These are phyloP conservation scores for Spinacia oleracea DNA, from an alignment of 179 eudicot species.

Conservation along the genomic window DNA sequence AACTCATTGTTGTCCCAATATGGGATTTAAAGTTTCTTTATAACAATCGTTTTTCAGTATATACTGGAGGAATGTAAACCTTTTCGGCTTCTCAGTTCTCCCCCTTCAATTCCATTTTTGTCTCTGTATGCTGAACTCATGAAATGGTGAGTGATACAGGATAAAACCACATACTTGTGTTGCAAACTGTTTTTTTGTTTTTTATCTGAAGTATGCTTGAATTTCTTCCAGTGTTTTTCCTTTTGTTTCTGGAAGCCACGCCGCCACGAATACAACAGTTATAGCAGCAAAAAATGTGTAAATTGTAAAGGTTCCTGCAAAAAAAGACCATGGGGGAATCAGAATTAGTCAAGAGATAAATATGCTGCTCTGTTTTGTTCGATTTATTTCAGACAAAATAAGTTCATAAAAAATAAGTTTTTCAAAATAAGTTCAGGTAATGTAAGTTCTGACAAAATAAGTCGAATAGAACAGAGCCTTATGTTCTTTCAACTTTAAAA, in stretches of 20 bases:
- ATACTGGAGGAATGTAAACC: background rate
- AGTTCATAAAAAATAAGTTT: no score
- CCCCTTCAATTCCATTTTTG: background rate
- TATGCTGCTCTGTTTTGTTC: no score
- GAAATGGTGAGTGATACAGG: background rate
- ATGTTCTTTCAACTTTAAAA: no score
- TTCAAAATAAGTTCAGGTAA: no score
- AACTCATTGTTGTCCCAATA: background rate
- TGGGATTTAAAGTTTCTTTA: background rate
- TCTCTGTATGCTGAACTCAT: constrained; percentile 24
- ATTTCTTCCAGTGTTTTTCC: constrained; percentile 49
- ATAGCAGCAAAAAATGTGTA: constrained; percentile 36
- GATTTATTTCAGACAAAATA: no score
- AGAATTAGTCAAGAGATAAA: background rate
- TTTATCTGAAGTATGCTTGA: constrained; percentile 46
- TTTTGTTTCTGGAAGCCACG: constrained; percentile 52
- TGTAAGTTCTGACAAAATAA: no score
- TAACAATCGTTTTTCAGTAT: constrained; percentile 10
- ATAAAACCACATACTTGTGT: constrained; percentile 11
- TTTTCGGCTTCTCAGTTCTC: no score
- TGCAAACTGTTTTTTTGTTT: constrained; percentile 23
- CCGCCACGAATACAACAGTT: constrained; percentile 35
- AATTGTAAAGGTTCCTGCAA: constrained; percentile 42
- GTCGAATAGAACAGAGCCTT: no score
- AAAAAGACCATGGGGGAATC: background rate